Evolutionary conservation across 805 yeast genomes (phyloP).

Genomic region (Candida saitoana): DNA sequence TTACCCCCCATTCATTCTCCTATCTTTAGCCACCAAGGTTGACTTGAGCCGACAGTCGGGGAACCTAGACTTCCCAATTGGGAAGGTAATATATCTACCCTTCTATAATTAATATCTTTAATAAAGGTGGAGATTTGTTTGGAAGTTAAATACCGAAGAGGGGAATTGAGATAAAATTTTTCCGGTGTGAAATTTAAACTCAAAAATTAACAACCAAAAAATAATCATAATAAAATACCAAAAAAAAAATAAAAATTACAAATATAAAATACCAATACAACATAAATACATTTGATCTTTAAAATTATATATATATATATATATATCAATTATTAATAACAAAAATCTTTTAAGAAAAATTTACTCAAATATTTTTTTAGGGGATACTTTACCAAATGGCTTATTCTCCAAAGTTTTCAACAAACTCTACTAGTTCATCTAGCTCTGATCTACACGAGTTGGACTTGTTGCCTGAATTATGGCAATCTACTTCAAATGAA

Average conservation of each 20-base stretch:
- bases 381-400: background rate
- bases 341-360: no score
- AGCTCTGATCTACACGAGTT: conserved; percentile 12
- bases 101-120: no score
- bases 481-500: conserved; percentile 14
- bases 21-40: no score
- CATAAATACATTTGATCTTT: background rate
- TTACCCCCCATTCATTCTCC: background rate
- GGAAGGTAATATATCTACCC: no score
- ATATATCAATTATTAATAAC: no score
- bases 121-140: background rate
- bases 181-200: conserved; percentile 3
- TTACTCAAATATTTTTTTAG: no score
- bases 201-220: background rate
- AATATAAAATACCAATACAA: background rate
- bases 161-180: conserved; percentile 5
- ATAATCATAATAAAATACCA: background rate
- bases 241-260: no score
- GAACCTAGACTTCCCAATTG: background rate
- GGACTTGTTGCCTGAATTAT: conserved; percentile 17
- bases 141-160: conserved; percentile 5
- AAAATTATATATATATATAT: no score
- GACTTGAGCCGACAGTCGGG: no score
- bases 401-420: conserved; percentile 2
- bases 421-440: conserved; percentile 9